Evolutionary conservation across 805 yeast genomes (phyloP), one percentile per base, ranked within the genome.

Genomic region (Spathaspora girioi): DNA sequence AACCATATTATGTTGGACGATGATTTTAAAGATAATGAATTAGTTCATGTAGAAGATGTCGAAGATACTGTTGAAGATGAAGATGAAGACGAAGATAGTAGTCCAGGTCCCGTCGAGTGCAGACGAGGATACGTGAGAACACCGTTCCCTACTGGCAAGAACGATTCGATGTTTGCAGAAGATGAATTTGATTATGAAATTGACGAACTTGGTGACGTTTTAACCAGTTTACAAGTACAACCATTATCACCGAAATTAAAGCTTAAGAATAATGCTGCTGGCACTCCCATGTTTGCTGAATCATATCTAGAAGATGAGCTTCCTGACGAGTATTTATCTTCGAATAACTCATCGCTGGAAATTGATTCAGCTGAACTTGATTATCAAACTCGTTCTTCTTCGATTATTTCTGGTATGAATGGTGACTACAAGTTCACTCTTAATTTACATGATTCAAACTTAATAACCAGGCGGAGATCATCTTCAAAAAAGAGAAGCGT

Each of bases 391-490:
- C 56, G 76, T 43, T 69, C 75, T n/a, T 65, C 70, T 12, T 66
- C 73, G 3, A 68, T 73, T 5, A 68, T 73, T 15, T 68, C 75
- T 14, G 73, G 73, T 17, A 63, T 68, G 2, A 69, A 65, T 46
- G 76, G 75, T 5, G 76, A 70, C 48, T 70, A 64, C 56, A 73
- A 73, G 54, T 82, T 86, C 56, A 86, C 86, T 49, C 71, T 86
- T 52, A 82, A 80, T 54, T 65, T 86, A 59, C 82, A 82, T 50
- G 86, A 85, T 18, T 82, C 89, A 43, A 84, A 86, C 31, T 66
- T 86, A 53, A 67, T 86, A 38, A 79, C 82, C 45, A 71, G 90
- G 50, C 70, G 90, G 46, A 75, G 75, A 54, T 66, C 71, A 4
- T 66, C 71, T 2, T 60, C 62, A 3, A 41, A 46, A 45, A 46